Conservation (phyloP, 1,284 basidiomycete genomes). For the Heliocybe sulcata region DNA sequence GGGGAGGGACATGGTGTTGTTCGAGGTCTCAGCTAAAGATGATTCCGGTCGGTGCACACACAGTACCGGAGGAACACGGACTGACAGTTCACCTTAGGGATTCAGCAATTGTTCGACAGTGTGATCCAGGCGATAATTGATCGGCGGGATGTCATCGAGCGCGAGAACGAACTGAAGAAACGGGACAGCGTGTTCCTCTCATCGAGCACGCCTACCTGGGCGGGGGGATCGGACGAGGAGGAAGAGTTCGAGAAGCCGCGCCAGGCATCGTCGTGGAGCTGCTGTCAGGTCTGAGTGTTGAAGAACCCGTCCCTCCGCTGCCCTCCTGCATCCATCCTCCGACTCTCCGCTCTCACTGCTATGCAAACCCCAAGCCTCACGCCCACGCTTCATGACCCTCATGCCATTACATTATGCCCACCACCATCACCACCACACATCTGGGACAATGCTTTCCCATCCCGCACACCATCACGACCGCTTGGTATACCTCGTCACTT, state of each 20-base stretch:
- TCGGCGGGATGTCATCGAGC: constrained; percentile 70
- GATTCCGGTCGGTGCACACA: constrained; percentile 50
- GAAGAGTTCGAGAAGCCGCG: constrained; percentile 51
- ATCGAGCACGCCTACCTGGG: constrained; percentile 56
- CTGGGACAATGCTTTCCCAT: constrained; percentile 1
- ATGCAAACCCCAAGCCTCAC: background rate
- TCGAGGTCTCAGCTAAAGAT: constrained; percentile 83
- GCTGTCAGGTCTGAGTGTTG: constrained; percentile 42
- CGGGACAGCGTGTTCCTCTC: constrained; percentile 75
- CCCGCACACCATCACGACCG: background rate
- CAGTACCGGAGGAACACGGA: background rate
- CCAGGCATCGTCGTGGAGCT: constrained; percentile 51
- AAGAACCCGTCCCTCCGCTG: background rate
- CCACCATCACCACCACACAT: background rate
- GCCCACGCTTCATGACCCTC: background rate
- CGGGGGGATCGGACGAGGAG: constrained; percentile 73
- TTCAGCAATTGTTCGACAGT: constrained; percentile 67
- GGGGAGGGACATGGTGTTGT: constrained; percentile 73
- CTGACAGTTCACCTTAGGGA: constrained; percentile 37
- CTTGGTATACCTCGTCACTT: background rate
- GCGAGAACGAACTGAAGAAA: constrained; percentile 68
- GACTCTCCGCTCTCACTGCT: background rate
- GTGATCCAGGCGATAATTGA: constrained; percentile 73
- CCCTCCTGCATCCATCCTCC: background rate
- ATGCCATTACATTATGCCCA: background rate